phyloP scores from a whole-genome alignment of 208 protist species.

The Leishmania turanica region DNA sequence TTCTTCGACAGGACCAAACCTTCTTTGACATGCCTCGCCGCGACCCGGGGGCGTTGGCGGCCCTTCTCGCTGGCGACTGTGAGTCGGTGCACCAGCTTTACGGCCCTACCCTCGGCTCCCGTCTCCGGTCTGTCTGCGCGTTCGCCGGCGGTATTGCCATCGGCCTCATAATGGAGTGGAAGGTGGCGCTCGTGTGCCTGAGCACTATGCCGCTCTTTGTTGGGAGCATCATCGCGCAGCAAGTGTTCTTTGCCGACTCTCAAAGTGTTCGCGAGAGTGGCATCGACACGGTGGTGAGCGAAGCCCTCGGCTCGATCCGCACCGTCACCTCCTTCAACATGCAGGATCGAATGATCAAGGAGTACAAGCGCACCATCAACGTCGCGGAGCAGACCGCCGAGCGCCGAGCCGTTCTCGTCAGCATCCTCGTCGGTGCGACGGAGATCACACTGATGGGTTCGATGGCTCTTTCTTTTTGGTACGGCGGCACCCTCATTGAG shows the following conservation, averaged over 20 bases:
- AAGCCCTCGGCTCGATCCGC: slow-evolving; percentile 69
- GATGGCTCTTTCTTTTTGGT: slow-evolving; percentile 80
- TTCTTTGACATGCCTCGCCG: slow-evolving; percentile 86
- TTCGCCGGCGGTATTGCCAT: slow-evolving; percentile 61
- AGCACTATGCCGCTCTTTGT: slow-evolving; percentile 63
- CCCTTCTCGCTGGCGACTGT: slow-evolving; percentile 78
- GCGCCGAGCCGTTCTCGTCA: slow-evolving; percentile 34
- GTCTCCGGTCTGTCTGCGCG: slow-evolving; percentile 54
- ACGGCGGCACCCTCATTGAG: slow-evolving; percentile 71
- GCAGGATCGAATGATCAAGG: slow-evolving; percentile 32
- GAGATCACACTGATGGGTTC: slow-evolving; percentile 60
- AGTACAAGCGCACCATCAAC: slow-evolving; percentile 35
- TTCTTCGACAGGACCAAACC: slow-evolving; percentile 83
- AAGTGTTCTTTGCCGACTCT: slow-evolving; percentile 44
- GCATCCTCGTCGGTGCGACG: slow-evolving; percentile 42
- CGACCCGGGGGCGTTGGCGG: slow-evolving; percentile 61
- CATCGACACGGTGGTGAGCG: slow-evolving; percentile 67
- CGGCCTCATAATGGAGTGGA: slow-evolving; percentile 70
- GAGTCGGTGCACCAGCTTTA: slow-evolving; percentile 83
- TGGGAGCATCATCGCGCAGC: slow-evolving; percentile 40
- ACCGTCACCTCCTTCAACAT: slow-evolving; percentile 84
- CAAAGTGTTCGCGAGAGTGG: slow-evolving; percentile 36
- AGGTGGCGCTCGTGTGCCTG: slow-evolving; percentile 63
- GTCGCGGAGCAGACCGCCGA: slow-evolving; percentile 26
- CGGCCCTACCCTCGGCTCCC: slow-evolving; percentile 62